Evolutionary conservation across 306 rosid genomes (phyloP), one percentile per base, ranked within the genome.

Genomic region (Castanopsis chinensis): DNA sequence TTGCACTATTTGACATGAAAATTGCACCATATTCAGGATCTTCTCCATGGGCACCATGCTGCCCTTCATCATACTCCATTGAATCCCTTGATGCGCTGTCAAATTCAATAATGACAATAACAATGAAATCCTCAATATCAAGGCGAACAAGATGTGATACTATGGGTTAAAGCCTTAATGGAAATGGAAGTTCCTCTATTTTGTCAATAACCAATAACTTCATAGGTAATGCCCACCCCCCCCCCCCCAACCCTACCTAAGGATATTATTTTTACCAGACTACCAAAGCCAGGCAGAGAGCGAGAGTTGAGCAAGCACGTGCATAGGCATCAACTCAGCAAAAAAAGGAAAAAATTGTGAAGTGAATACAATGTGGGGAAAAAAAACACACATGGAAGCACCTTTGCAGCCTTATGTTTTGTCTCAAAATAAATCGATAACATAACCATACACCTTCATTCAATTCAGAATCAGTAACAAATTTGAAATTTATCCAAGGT

Each of bases 21-120:
- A 87, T 87, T 6, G 89, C 88, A 53, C 91, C 91, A 45, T 19
- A 83, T n/a, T 83, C 84, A 1, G 91, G 91, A 23, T 51, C 71
- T 59, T 15, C 75, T 75, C 89, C 91, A 67, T 6, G 56, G 63
- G 85, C 85, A 78, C 78, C 65, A 74, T 75, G 78, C 75, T 57
- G 11, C 71, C 68, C 83, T 67, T 10, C 83, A 51, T 27, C 21
- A 72, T 81, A 58, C 43, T 84, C 76, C 91, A 87, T 87, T 5
- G 27, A 69, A 18, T 57, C 63, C 20, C 43, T 64, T 64, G 43
- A 64, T 17, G 37, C 6, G 67, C 41, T 64, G 70, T 64, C 30
- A 64, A 64, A 64, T 14, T 64, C 41, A 64, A 64, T 30, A 64
- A 64, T 6, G 43, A 28, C 8, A 35, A 14, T 17, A 64, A 30